Conservation (phyloP, 352 stramenopile species). For the Phytophthora capsici region DNA sequence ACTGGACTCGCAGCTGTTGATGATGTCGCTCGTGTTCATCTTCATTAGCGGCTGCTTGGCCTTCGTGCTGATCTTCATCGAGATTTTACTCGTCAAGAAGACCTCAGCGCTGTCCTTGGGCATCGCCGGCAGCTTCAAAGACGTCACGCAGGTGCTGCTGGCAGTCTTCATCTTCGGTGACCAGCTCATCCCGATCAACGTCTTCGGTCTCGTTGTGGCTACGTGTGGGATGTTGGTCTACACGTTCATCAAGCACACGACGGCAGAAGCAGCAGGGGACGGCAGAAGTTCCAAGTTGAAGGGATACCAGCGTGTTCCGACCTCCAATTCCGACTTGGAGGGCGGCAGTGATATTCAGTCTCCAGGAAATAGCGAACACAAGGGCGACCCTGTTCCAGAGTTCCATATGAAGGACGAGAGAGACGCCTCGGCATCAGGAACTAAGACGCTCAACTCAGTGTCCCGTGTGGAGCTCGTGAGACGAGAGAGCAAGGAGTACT, state of each 20-base stretch:
- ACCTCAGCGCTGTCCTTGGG: constrained; percentile 83
- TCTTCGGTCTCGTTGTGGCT: constrained; percentile 69
- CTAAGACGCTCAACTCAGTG: constrained; percentile 30
- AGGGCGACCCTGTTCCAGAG: constrained; percentile 23
- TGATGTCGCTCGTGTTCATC: constrained; percentile 66
- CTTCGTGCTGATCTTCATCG: constrained; percentile 83
- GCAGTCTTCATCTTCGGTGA: constrained; percentile 83
- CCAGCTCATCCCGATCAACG: constrained; percentile 65
- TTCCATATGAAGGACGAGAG: constrained; percentile 47
- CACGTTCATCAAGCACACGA: constrained; percentile 72
- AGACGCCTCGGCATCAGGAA: constrained; percentile 24
- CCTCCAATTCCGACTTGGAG: constrained; percentile 32
- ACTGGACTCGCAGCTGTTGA: constrained; percentile 49
- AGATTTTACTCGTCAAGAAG: constrained; percentile 84
- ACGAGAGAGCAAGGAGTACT: constrained; percentile 72
- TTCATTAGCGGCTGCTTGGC: constrained; percentile 71
- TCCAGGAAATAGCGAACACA: constrained; percentile 16
- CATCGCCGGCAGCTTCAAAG: constrained; percentile 83
- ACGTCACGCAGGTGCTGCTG: constrained; percentile 81
- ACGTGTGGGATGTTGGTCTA: constrained; percentile 82
- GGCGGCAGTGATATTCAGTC: constrained; percentile 20
- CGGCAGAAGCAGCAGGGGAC: constrained; percentile 30
- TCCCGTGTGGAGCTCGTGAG: constrained; percentile 51
- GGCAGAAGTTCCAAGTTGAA: constrained; percentile 14
- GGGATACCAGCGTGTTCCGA: constrained; percentile 48